Conservation (phyloP, 1,284 basidiomycete genomes). For the Coniophora puteana region DNA sequence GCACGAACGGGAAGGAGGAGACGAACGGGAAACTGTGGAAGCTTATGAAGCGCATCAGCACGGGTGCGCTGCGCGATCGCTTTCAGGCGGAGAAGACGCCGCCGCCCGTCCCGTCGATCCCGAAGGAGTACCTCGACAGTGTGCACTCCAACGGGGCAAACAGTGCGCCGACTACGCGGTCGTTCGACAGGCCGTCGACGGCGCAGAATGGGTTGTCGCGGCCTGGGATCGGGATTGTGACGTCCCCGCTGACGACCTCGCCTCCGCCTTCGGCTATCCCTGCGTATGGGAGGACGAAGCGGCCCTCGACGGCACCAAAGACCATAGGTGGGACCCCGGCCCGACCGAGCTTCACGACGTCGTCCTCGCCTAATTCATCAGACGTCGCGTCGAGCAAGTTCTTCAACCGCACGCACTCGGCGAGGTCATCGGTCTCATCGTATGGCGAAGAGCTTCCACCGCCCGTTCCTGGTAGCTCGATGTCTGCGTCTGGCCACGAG, state of each 20-base stretch:
- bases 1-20: conserved; percentile 19
- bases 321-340: conserved; percentile 17
- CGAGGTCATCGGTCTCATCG: conserved; percentile 55
- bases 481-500: too few species aligned
- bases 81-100: conserved; percentile 34
- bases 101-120: conserved; percentile 63
- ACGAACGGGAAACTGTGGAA: conserved; percentile 54
- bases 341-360: conserved; percentile 40
- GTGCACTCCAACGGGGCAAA: conserved; percentile 8
- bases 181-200: not conserved
- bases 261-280: conserved; percentile 21
- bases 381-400: conserved; percentile 50
- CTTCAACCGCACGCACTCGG: conserved; percentile 45
- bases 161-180: conserved; percentile 20
- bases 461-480: conserved; percentile 29
- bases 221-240: too few species aligned
- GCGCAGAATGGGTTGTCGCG: not conserved
- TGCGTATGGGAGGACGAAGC: conserved; percentile 7
- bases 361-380: conserved; percentile 56
- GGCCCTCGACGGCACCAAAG: conserved; percentile 16
- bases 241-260: too few species aligned
- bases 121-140: conserved; percentile 32
- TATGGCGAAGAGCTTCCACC: conserved; percentile 40
- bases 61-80: conserved; percentile 57
- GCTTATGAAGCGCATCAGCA: conserved; percentile 66